Percentiles rank a stretch among this genome's conserved stretches.
Conservation (phyloP, 768 basidiomycete genomes). For the Hysterangium stoloniferum region DNA sequence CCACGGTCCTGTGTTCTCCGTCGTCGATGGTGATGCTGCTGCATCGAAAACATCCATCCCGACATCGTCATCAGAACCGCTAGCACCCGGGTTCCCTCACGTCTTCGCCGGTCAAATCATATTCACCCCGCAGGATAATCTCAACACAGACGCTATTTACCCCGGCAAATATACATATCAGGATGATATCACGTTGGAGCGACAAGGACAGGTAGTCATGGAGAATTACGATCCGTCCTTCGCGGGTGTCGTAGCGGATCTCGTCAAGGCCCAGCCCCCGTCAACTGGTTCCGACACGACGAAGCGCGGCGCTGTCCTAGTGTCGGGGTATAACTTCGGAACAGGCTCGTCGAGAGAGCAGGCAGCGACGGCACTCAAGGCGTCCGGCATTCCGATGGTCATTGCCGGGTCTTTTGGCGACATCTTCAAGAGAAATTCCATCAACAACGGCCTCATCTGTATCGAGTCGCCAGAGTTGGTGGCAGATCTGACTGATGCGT, state of each 20-base stretch:
- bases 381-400: slow-evolving; percentile 87
- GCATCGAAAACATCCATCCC: slow-evolving; percentile 22
- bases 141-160: slow-evolving; percentile 98
- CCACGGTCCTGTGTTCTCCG: slow-evolving; percentile 51
- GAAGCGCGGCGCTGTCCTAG: slow-evolving; percentile 67
- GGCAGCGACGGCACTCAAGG: slow-evolving; percentile 93
- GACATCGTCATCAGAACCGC: slow-evolving; percentile 42
- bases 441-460: slow-evolving; percentile 97
- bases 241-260: slow-evolving; percentile 55
- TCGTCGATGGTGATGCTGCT: slow-evolving; percentile 29
- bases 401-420: slow-evolving; percentile 98
- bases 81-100: slow-evolving; percentile 77
- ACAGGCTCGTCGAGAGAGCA: slow-evolving; percentile 98
- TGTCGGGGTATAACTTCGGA: slow-evolving; percentile 96
- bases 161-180: slow-evolving; percentile 99
- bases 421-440: slow-evolving; percentile 98
- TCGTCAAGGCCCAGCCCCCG: slow-evolving; percentile 26
- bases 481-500: slow-evolving; percentile 66
- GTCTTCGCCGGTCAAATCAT: slow-evolving; percentile 79
- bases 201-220: slow-evolving; percentile 96
- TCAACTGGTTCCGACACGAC: slow-evolving; percentile 19
- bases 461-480: slow-evolving; percentile 89
- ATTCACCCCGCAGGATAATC: slow-evolving; percentile 92
- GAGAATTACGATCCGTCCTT: slow-evolving; percentile 96
- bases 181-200: slow-evolving; percentile 93